Conservation (phyloP, 768 basidiomycete species). For the Phaffia australis region DNA sequence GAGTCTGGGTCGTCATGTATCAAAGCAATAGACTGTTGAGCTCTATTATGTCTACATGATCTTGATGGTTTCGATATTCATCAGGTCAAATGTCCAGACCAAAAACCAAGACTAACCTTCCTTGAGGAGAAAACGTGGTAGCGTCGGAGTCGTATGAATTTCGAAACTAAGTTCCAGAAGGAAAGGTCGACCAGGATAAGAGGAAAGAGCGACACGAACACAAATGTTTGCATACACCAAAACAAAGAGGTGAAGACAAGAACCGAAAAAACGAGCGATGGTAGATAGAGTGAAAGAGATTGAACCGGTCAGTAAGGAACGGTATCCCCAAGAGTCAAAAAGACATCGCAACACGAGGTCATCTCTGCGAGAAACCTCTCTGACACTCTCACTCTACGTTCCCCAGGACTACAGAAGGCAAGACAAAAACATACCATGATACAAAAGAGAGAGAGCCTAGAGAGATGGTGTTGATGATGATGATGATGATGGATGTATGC, state of each 20-base stretch:
- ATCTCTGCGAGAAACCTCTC: too few relatives aligned
- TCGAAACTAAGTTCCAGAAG: conserved; percentile 39
- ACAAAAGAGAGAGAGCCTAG: too few relatives aligned
- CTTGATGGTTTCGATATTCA: neutral
- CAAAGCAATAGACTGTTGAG: neutral
- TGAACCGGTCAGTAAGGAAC: neutral
- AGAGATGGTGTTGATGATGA: too few relatives aligned
- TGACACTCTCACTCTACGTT: too few relatives aligned
- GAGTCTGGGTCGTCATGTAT: conserved; percentile 49
- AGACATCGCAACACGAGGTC: too few relatives aligned
- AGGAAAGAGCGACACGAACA: too few relatives aligned
- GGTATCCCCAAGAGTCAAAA: too few relatives aligned
- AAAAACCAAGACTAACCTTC: conserved; percentile 51
- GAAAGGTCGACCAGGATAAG: neutral
- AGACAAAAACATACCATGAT: too few relatives aligned
- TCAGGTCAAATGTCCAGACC: neutral
- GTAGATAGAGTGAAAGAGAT: neutral
- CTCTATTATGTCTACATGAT: neutral
- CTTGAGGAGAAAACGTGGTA: conserved; percentile 44
- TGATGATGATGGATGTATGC: too few relatives aligned
- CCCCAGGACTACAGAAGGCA: too few relatives aligned
- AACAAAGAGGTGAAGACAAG: neutral
- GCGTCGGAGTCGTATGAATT: conserved; percentile 99
- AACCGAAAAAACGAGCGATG: neutral
- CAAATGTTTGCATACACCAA: neutral